These are phyloP conservation scores for Pythium sp. DNA, from an alignment of 352 stramenopile genomes.

Conservation along the genomic window DNA sequence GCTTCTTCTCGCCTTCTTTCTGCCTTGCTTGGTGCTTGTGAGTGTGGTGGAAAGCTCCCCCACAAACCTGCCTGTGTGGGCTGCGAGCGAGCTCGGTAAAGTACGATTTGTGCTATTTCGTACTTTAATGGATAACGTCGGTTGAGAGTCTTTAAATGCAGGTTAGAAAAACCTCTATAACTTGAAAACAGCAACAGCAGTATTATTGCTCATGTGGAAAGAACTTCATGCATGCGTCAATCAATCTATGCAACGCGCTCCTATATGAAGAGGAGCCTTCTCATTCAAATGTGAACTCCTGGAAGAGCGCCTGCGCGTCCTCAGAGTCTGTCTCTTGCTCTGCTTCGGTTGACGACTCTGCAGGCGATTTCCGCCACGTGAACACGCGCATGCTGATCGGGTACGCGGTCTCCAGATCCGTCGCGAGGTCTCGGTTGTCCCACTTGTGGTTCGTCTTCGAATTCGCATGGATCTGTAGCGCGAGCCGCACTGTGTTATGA, in stretches of 20 bases:
- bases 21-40: constrained; percentile 9
- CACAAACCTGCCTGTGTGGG: neutral
- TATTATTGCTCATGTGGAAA: too few species aligned
- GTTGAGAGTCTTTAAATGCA: too few species aligned
- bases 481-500: constrained; percentile 38
- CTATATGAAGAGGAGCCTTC: neutral
- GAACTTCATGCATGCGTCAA: neutral
- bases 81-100: neutral
- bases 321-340: neutral
- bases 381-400: constrained; percentile 17
- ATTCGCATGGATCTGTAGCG: constrained; percentile 47
- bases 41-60: neutral
- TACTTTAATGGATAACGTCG: neutral
- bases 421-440: constrained; percentile 12
- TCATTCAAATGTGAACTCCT: constrained; percentile 19
- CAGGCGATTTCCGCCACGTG: constrained; percentile 14
- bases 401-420: constrained; percentile 10
- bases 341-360: neutral
- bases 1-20: constrained; percentile 8
- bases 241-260: neutral
- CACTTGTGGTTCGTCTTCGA: constrained; percentile 43
- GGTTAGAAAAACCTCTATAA: too few species aligned
- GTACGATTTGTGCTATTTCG: neutral
- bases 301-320: neutral
- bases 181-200: too few species aligned